Evolutionary conservation across 2,329 filamentous ascomycete species (phyloP), one percentile per base, ranked within the genome.

Genomic region (Colletotrichum agaves): DNA sequence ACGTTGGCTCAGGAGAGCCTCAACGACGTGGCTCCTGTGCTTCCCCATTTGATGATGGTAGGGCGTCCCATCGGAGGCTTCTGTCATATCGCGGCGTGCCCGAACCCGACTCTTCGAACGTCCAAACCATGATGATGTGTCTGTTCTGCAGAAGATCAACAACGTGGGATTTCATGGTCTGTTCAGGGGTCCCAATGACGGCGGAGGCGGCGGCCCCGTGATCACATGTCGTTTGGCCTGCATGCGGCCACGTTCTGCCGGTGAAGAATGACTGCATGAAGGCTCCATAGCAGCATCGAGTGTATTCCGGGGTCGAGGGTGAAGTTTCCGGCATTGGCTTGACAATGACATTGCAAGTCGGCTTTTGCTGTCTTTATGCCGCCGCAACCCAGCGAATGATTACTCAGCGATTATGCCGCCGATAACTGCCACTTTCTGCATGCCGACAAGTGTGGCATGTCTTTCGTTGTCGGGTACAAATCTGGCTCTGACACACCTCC

Each of bases 211-310:
- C 12, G 52, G 41, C n/a, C 46, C 21, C 31, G 46, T 41, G 44
- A 27, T 53, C 52, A 53, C 27, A 63, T 46, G 59, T 33, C 39
- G 43, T 41, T 53, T 63, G 59, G 60, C 21, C 33, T 44, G 37
- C 31, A 58, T 44, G 53, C 27, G 27, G 52, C 60, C 64, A 67
- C 60, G 52, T 67, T 57, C 4, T 50, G 31, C 46, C 60, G 64
- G 52, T 58, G 50, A 67, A 63, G 37, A 67, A 63, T 58, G 64
- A 53, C 60, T 67, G 64, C 64, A 67, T 67, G 52, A 10, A 17
- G 33, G 33, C 52, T 2, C 13, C 52, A 31, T 41, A 11, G 11
- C 46, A 8, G 31, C 6, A 8, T 50, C 13, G 31, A 63, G 8
- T 10, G 15, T 5, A 17, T 57, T 52, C 23, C 44, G 31, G 17